These are phyloP conservation scores for Penicillium herquei DNA, from an alignment of 495 filamentous ascomycete genomes.

Conservation along the genomic window DNA sequence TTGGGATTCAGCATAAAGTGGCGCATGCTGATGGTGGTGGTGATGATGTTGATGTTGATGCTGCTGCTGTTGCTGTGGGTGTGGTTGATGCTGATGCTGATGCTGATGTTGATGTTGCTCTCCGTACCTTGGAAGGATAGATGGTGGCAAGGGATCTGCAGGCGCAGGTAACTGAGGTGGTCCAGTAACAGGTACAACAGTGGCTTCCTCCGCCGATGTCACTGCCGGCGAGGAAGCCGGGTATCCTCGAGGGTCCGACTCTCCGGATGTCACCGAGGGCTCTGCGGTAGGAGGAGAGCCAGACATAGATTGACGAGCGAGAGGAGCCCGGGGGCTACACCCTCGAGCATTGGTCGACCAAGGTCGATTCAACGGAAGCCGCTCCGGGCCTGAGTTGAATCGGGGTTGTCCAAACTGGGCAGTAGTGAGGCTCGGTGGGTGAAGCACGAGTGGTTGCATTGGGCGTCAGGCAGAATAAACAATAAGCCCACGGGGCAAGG, in stretches of 20 bases:
- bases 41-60: no score
- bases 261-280: slow-evolving; percentile 59
- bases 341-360: slow-evolving; percentile 66
- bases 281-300: slow-evolving; percentile 63
- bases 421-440: slow-evolving; percentile 42
- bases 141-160: slow-evolving; percentile 21
- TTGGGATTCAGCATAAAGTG: slow-evolving; percentile 23
- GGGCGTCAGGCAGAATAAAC: slow-evolving; percentile 21
- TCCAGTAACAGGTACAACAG: slow-evolving; percentile 19
- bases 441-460: slow-evolving; percentile 53
- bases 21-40: slow-evolving; percentile 18
- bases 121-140: slow-evolving; percentile 18
- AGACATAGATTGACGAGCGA: slow-evolving; percentile 84
- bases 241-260: slow-evolving; percentile 53
- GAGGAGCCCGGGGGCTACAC: slow-evolving; percentile 61
- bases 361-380: slow-evolving; percentile 67
- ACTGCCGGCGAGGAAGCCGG: slow-evolving; percentile 39
- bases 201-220: slow-evolving; percentile 2
- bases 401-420: slow-evolving; percentile 42
- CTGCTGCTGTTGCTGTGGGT: no score
- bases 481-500: slow-evolving; percentile 13
- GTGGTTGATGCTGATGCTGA: no score
- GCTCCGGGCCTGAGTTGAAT: slow-evolving; percentile 57
- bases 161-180: slow-evolving; percentile 14
- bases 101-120: slow-evolving; percentile 13